Evolutionary conservation across 2,329 filamentous ascomycete genomes (phyloP), one percentile per base, ranked within the genome.

Genomic region (Xylariaceae sp.): DNA sequence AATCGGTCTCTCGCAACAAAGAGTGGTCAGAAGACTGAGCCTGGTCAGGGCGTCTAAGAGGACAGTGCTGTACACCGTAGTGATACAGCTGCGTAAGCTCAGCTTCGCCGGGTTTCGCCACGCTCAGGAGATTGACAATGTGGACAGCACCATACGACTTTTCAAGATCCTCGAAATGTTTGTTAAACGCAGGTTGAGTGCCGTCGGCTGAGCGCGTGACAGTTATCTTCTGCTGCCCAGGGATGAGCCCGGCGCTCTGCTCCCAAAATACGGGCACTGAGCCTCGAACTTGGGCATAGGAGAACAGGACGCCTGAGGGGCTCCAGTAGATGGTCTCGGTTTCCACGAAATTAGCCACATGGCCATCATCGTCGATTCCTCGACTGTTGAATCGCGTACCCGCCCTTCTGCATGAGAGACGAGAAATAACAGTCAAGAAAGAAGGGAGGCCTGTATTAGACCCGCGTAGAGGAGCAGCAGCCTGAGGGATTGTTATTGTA

Each of bases 301-400:
- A 97, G 64, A 97, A 97, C 44, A 89, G 82, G 6, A 89, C 71
- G 3, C 81, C 80, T 1, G 82, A 80, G 1, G 87, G 86, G 56
- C 85, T 85, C 85, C 88, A 95, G 61, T 94, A 91, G 33, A 92
- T 82, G 0, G 90, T 95, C 68, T 98, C 93, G 0, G 90, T 93
- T 67, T 98, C 93, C n/a, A 97, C 93, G 67, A 95, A 98, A 66
- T 98, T 98, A 49, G 93, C 91, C 22, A 97, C 93, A 58, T 97
- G 89, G 12, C 93, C 93, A 61, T 97, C 90, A 63, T 98, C 93
- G 61, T 98, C 93, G 53, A 98, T 95, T 32, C 93, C 93, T 55
- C 93, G 80, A n/a, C 92, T 86, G 65, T 97, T 97, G 74, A 97
- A 98, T 33, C 93, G 80, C 14, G 93, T 98, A 19, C 93, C 93